Conservation (phyloP, 1,284 basidiomycete species). For the Thelephora terrestris region DNA sequence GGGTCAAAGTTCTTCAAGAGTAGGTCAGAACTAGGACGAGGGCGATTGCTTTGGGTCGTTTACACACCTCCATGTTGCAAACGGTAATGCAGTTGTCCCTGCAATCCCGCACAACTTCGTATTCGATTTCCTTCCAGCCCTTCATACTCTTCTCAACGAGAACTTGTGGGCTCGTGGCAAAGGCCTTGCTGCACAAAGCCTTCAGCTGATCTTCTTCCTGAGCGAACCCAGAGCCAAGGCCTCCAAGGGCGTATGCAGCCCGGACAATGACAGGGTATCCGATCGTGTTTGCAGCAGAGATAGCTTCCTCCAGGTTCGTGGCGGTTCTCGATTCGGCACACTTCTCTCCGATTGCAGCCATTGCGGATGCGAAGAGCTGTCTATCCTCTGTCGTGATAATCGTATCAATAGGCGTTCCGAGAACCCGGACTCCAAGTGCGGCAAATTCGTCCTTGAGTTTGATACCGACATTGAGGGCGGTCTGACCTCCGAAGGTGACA, state of each 20-base stretch:
- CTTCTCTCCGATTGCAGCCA: conserved; percentile 94
- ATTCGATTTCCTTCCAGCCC: conserved; percentile 99
- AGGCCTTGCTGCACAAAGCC: conserved; percentile 86
- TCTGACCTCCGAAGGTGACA: conserved; percentile 97
- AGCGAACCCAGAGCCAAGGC: conserved; percentile 92
- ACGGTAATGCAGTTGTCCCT: conserved; percentile 97
- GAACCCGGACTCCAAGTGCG: conserved; percentile 79
- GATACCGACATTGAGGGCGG: conserved; percentile 94
- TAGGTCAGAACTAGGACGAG: conserved; percentile 3
- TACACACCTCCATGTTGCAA: conserved; percentile 96
- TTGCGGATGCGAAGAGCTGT: conserved; percentile 89
- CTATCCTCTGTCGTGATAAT: conserved; percentile 97
- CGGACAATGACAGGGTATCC: conserved; percentile 98
- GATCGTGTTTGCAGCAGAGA: conserved; percentile 76
- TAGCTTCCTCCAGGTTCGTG: conserved; percentile 76
- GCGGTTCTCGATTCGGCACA: conserved; percentile 87
- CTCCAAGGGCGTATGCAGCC: conserved; percentile 93
- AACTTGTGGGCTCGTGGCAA: conserved; percentile 95
- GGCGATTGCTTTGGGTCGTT: background rate
- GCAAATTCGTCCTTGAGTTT: conserved; percentile 95
- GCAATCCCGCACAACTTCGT: conserved; percentile 98
- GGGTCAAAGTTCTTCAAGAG: conserved; percentile 88
- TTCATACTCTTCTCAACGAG: conserved; percentile 99
- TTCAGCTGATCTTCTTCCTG: conserved; percentile 81
- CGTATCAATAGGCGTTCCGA: conserved; percentile 95